Conservation (phyloP, 164 flowering plant species). For the Vitis rupestris region DNA sequence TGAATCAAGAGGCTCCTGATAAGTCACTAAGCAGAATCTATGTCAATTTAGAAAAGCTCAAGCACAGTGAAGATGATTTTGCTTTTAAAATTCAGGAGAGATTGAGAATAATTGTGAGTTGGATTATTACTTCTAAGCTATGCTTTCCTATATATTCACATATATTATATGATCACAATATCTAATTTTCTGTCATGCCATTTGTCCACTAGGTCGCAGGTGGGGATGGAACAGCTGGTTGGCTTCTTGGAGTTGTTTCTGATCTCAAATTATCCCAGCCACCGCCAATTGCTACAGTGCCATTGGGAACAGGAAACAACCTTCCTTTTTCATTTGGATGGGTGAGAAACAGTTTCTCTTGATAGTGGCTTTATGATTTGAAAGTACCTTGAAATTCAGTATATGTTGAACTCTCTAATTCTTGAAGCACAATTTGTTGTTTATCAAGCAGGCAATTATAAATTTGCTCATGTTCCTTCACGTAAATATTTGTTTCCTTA, state of each 20-base stretch:
- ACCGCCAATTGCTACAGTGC: slow-evolving; percentile 92
- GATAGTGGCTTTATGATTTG: not conserved
- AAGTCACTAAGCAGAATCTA: slow-evolving; percentile 54
- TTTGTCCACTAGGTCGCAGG: slow-evolving; percentile 81
- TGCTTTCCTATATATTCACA: no score
- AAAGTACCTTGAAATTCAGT: not conserved
- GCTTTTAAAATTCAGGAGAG: slow-evolving; percentile 47
- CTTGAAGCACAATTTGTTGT: not conserved
- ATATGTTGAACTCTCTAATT: not conserved
- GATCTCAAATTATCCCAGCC: slow-evolving; percentile 81
- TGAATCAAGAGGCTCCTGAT: slow-evolving; percentile 71
- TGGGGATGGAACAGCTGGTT: slow-evolving; percentile 98
- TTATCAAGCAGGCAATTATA: not conserved
- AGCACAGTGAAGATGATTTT: slow-evolving; percentile 33
- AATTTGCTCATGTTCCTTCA: not conserved
- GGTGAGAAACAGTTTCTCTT: slow-evolving; percentile 39
- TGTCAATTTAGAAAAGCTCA: slow-evolving; percentile 61
- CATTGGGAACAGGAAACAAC: slow-evolving; percentile 96
- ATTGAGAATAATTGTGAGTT: slow-evolving; percentile 75
- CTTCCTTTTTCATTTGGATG: slow-evolving; percentile 95
- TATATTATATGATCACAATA: not conserved
- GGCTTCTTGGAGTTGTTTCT: slow-evolving; percentile 93
- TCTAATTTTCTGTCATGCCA: not conserved
- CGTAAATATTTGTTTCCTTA: not conserved
- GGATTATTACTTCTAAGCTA: not conserved